Evolutionary conservation across 768 basidiomycete species (phyloP), one percentile per base, ranked within the genome.

Genomic region (Podaxis carcinomalis): DNA sequence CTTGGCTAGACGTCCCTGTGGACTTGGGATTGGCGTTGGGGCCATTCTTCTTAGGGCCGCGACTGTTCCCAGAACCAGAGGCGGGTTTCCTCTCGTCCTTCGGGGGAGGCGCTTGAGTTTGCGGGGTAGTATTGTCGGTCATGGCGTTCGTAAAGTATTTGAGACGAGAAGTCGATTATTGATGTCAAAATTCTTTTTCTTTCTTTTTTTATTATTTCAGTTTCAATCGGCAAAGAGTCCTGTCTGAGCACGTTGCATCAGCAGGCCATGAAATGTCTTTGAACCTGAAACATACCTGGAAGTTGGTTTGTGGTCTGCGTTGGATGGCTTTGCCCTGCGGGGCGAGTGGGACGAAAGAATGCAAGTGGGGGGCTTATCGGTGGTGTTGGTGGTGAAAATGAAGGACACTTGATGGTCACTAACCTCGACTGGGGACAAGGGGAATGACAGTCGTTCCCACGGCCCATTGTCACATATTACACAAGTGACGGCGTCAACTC

Each of bases 271-370:
- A n/a, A 5, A 50, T 7, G 35, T 25, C 2, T 39, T 28, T 28
- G 19, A 5, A 19, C 40, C 16, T 32, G 56, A 47, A 51, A 72
- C 72, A 47, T 46, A 85, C 84, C 78, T 79, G 73, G 67, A 68
- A 75, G 76, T 67, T 67, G 60, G 61, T 64, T 53, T 68, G 76
- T 77, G 72, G 71, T 73, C 67, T 70, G 66, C 66, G 72, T 75
- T 81, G 80, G 76, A 80, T 74, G 86, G 84, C 83, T 89, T 86
- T 91, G 89, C 90, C 90, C 89, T 89, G 90, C 81, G 78, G 90
- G 90, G 90, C 90, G 79, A 86, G 89, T 92, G 90, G 80, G 86
- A 73, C 72, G 79, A 83, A 81, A 69, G 81, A 82, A 75, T 78
- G 81, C 77, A 71, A 73, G 70, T 59, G 69, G 70, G 70, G 73